Base-by-base conservation (phyloP, 768 basidiomycete species). In the Kwoniella dendrophila region DNA sequence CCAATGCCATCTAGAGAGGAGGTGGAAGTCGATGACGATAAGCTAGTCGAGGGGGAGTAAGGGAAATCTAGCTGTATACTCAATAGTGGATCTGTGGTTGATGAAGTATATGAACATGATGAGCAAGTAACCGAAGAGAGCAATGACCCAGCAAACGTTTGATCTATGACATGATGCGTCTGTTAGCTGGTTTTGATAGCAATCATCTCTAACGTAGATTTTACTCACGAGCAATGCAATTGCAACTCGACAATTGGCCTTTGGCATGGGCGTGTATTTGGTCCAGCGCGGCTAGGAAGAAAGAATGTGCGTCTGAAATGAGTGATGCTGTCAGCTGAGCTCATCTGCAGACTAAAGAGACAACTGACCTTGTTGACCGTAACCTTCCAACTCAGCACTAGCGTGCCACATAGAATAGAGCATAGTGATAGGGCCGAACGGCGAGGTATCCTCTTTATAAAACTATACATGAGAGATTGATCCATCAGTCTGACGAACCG, bases 321-420 rank as follows among this genome's bases (percentile, higher is more conserved):
- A n/a, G 26, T 6, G 20, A 16, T 16, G 22, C 22, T 41, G n/a
- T 59, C 30, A 59, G 57, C 27, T 7, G 11, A 0, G 6, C 30
- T 44, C 14, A 29, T 30, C 2, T 5, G 3, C 26, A 36, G 11
- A 27, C 22, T 40, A 34, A 11, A 12, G 36, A 24, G 12, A 14
- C 91, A 87, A 89, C 77, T 91, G 88, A 82, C 97, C 94, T 73
- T 95, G 95, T 76, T 98, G 95, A 0, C 90, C 86, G 72, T 97
- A 92, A 1, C 93, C 94, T 4, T 91, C 86, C 27, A 97, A 82
- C 63, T 95, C 92, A 0, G 87, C 80, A 0, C 88, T 87, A 3
- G 82, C 80, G 64, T 85, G 77, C 94, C 93, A 97, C 33, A 88
- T 90, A 27, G 89, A 87, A 14, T 87, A 83, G 7, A 98, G 84